Conservation (phyloP, 495 filamentous ascomycete genomes). For the Collariella sp. region DNA sequence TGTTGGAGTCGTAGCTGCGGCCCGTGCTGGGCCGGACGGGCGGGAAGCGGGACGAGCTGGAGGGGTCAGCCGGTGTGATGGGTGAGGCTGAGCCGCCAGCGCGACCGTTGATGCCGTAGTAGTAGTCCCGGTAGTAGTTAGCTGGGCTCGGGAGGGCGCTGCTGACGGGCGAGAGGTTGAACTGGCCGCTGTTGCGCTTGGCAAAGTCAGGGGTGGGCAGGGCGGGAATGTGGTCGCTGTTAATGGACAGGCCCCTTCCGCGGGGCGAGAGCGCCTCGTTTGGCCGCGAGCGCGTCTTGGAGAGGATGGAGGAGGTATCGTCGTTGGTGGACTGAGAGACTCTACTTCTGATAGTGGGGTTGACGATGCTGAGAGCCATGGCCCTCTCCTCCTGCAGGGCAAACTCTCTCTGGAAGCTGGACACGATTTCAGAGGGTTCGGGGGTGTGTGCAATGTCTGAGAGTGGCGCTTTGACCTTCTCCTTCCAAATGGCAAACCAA, state of each 20-base stretch:
- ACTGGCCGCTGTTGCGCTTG: slow-evolving; percentile 48
- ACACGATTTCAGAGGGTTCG: slow-evolving; percentile 56
- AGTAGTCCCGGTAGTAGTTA: slow-evolving; percentile 43
- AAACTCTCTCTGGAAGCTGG: slow-evolving; percentile 66
- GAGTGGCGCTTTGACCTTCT: slow-evolving; percentile 67
- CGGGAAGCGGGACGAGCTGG: slow-evolving; percentile 18
- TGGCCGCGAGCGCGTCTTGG: slow-evolving; percentile 34
- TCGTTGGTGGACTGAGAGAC: slow-evolving; percentile 42
- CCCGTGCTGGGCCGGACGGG: slow-evolving; percentile 42
- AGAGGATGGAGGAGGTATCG: slow-evolving; percentile 30
- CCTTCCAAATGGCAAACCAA: slow-evolving; percentile 73
- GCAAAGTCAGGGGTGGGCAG: slow-evolving; percentile 49
- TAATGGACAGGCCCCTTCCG: slow-evolving; percentile 50
- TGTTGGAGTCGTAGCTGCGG: slow-evolving; percentile 42
- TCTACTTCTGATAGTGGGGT: slow-evolving; percentile 34
- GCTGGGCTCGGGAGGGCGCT: slow-evolving; percentile 40
- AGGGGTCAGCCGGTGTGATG: slow-evolving; percentile 4
- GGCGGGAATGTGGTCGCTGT: slow-evolving; percentile 55
- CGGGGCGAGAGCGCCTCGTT: slow-evolving; percentile 33
- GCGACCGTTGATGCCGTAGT: slow-evolving; percentile 34
- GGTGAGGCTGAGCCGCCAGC: slow-evolving; percentile 30
- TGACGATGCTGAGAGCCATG: slow-evolving; percentile 41
- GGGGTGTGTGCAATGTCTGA: slow-evolving; percentile 54
- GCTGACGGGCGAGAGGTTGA: slow-evolving; percentile 44
- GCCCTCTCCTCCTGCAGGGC: slow-evolving; percentile 48